Percentiles rank a stretch among this genome's conserved stretches.
phyloP scores from a whole-genome alignment of 805 yeast species.

The Saccharomycopsis fibuligera region DNA sequence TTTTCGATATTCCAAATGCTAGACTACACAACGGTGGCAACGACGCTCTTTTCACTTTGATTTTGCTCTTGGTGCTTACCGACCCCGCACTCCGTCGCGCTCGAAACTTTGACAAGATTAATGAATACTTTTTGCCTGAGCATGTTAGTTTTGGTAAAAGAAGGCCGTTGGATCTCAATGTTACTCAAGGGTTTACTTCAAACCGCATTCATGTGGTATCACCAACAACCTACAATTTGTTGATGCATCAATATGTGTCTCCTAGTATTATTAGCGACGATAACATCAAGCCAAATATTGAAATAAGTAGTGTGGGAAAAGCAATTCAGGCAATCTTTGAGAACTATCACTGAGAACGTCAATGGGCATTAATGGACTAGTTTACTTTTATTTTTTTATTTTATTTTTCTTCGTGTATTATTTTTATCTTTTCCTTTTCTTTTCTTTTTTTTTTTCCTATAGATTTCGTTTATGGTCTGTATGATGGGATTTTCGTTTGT shows the following conservation, averaged over 20 bases:
- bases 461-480: too few relatives aligned
- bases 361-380: neutral
- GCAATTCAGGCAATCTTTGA: conserved; percentile 6
- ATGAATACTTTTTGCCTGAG: neutral
- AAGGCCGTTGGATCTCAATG: neutral
- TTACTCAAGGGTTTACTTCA: neutral
- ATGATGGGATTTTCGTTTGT: too few relatives aligned
- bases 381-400: too few relatives aligned
- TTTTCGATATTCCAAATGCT: conserved; percentile 48
- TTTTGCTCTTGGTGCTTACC: conserved; percentile 42
- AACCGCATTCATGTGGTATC: neutral
- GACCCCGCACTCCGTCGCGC: conserved; percentile 38
- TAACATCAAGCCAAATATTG: conserved; percentile 6
- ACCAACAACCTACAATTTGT: neutral
- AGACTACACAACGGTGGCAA: conserved; percentile 66
- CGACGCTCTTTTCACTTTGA: conserved; percentile 58
- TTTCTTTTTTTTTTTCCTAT: too few relatives aligned
- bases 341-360: neutral
- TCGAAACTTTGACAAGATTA: conserved; percentile 5
- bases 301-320: conserved; percentile 3
- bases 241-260: neutral
- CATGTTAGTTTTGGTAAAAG: neutral
- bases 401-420: too few relatives aligned
- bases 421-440: too few relatives aligned
- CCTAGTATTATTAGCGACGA: neutral